Conservation (phyloP, 1,139 yeast species). For the Komagataea norvegica region DNA sequence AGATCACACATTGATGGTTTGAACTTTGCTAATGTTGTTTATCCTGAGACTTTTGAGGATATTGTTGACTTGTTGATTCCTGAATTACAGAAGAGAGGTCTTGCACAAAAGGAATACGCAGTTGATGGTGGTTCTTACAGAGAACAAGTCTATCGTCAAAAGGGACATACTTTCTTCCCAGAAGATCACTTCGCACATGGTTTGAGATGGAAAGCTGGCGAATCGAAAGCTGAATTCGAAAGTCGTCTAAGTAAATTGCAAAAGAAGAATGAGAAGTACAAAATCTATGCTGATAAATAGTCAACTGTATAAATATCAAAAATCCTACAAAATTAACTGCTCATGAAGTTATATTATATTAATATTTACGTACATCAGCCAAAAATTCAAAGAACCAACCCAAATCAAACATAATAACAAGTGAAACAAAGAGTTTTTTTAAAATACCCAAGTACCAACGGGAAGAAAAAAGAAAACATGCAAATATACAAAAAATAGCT, state of each 20-base stretch:
- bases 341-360: too few species aligned
- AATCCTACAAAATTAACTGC: background rate
- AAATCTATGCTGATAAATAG: slow-evolving; percentile 3
- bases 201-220: slow-evolving; percentile 39
- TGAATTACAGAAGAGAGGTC: slow-evolving; percentile 33
- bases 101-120: slow-evolving; percentile 34
- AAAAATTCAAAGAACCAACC: too few species aligned
- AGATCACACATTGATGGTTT: slow-evolving; percentile 35
- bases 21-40: slow-evolving; percentile 32
- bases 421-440: too few species aligned
- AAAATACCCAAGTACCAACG: too few species aligned
- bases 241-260: slow-evolving; percentile 10
- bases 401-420: too few species aligned
- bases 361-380: too few species aligned
- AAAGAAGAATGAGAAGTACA: slow-evolving; percentile 3
- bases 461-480: too few species aligned
- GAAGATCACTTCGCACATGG: slow-evolving; percentile 37
- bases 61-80: slow-evolving; percentile 34
- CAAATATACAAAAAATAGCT: background rate
- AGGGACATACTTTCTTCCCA: slow-evolving; percentile 31
- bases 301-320: background rate
- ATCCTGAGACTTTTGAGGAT: slow-evolving; percentile 34
- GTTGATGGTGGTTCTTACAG: slow-evolving; percentile 28
- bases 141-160: slow-evolving; percentile 25
- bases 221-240: slow-evolving; percentile 37